These are phyloP conservation scores for Irpex sp. DNA, from an alignment of 1,284 basidiomycete species.

Conservation along the genomic window DNA sequence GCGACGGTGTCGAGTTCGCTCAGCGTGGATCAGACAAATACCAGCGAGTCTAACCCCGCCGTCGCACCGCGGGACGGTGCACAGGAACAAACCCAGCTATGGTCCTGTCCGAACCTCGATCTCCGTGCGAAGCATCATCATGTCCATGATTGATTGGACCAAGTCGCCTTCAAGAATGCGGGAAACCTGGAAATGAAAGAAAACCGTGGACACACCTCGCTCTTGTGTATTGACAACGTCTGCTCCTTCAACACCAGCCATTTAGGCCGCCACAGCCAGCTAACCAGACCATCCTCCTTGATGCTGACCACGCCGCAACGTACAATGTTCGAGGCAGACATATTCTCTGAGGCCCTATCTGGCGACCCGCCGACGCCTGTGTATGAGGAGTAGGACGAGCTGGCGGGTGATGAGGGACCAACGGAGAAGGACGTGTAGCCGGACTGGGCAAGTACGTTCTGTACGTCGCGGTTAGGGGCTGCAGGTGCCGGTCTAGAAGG, in stretches of 20 bases:
- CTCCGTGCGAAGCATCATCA: not conserved
- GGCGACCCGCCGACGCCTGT: slow-evolving; percentile 77
- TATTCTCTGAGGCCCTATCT: slow-evolving; percentile 47
- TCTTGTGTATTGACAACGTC: slow-evolving; percentile 85
- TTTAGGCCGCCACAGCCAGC: slow-evolving; percentile 91
- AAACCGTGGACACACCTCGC: slow-evolving; percentile 63
- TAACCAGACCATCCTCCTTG: slow-evolving; percentile 89
- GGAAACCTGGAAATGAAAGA: slow-evolving; percentile 7
- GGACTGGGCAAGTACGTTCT: slow-evolving; percentile 40
- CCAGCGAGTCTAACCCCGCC: not conserved
- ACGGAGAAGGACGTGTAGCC: slow-evolving; percentile 60
- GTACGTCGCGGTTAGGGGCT: slow-evolving; percentile 51
- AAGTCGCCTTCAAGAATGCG: not conserved
- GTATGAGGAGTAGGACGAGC: slow-evolving; percentile 57
- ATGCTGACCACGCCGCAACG: slow-evolving; percentile 71
- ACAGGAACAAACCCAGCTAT: not conserved
- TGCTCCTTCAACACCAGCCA: slow-evolving; percentile 88
- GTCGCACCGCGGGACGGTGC: not conserved
- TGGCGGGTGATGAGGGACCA: slow-evolving; percentile 44
- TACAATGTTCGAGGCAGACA: slow-evolving; percentile 43
- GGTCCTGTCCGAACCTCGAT: not conserved
- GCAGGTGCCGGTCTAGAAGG: slow-evolving; percentile 65
- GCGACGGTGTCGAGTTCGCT: too few species aligned
- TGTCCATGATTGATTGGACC: not conserved
- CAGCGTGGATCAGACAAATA: not conserved